Percentiles rank a stretch among this genome's conserved stretches.
Evolutionary conservation across 345 rosid species (phyloP).

Genomic region (Angophora floribunda): DNA sequence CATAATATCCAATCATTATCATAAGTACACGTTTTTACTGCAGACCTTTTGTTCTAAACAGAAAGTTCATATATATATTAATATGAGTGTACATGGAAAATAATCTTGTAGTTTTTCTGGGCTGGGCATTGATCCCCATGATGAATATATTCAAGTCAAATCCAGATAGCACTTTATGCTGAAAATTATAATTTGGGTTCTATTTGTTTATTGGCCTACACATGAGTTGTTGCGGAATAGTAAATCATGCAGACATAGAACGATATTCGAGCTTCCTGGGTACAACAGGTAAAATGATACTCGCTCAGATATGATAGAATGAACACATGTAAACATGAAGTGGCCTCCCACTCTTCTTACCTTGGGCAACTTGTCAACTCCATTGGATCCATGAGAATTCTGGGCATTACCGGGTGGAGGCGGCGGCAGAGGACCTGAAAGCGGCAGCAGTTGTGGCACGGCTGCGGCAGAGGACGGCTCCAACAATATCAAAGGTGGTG

Average conservation of each 20-base stretch:
- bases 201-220: neutral
- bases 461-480: conserved; percentile 24
- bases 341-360: conserved; percentile 10
- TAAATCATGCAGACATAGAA: neutral
- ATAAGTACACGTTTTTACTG: neutral
- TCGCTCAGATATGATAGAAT: neutral
- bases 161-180: neutral
- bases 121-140: neutral
- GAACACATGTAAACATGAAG: neutral
- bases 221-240: neutral
- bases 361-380: conserved; percentile 46
- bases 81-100: neutral
- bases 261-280: neutral
- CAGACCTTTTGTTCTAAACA: neutral
- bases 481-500: conserved; percentile 31
- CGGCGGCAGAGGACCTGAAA: conserved; percentile 2
- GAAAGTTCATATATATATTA: neutral
- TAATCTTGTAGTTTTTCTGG: neutral
- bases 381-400: conserved; percentile 65
- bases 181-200: neutral
- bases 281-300: neutral
- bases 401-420: conserved; percentile 18
- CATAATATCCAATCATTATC: neutral
- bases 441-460: conserved; percentile 3
- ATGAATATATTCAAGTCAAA: neutral